These are phyloP conservation scores for Pneumocystis murina DNA, from an alignment of 1,139 yeast genomes.

Conservation along the genomic window DNA sequence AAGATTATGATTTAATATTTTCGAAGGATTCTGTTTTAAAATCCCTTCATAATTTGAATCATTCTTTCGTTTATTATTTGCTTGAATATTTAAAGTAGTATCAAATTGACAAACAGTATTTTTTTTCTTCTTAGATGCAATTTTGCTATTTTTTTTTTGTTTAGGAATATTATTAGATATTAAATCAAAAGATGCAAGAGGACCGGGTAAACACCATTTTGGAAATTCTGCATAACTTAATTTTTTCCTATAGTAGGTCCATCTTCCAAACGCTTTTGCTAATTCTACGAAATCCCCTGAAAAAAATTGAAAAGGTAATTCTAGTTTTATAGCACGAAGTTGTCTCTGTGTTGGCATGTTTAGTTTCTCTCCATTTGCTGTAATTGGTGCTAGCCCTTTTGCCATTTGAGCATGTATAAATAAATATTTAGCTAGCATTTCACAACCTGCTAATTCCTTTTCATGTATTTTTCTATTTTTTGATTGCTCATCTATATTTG, in stretches of 20 bases:
- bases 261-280: constrained; percentile 12
- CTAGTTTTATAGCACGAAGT: constrained; percentile 9
- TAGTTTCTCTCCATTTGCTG: constrained; percentile 8
- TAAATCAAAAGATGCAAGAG: background rate
- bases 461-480: background rate
- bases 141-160: background rate
- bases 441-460: constrained; percentile 6
- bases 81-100: background rate
- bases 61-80: background rate
- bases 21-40: background rate
- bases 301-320: constrained; percentile 7
- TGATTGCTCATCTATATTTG: background rate
- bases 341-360: background rate
- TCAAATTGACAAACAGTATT: background rate
- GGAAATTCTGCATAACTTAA: background rate
- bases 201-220: background rate
- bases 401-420: constrained; percentile 10
- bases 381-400: constrained; percentile 4
- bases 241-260: constrained; percentile 3
- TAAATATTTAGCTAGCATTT: constrained; percentile 11
- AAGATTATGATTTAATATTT: background rate
- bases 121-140: background rate
- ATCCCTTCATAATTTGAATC: background rate
- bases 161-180: background rate
- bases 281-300: constrained; percentile 9